Base-by-base conservation (phyloP, 805 yeast species). In the Blastobotrys chiropterorum region DNA sequence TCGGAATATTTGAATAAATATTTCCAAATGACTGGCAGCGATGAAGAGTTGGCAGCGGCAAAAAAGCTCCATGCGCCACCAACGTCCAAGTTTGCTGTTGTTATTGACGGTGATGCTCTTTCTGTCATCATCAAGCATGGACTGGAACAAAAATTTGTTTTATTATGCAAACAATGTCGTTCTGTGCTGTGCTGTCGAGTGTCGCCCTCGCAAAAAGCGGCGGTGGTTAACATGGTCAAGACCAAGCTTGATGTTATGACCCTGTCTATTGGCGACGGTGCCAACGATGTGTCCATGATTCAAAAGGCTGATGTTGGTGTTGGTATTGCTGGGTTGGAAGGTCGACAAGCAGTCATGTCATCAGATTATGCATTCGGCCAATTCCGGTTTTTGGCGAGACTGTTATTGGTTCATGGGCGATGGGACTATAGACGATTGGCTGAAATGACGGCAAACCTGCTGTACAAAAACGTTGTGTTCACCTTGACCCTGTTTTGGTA, bases 311-410 rank as follows among this genome's bases (percentile, higher is more conserved):
- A 86, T 64, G 81, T 86, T 34, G 95, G 95, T 52, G 83, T 86
- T 39, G 95, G 95, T 57, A 85, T 86, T 62, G 92, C 90, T 4
- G 95, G 95, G 57, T 87, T 85, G 60, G 95, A 86, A 69, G 95
- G 95, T 54, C 71, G 94, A 49, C 90, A 85, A 62, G 95, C 95
- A 1, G 94, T 83, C 7, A 86, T 86, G 95, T 80, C 89, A 1
- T 81, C 90, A 0, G 95, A 86, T 70, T 86, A 84, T 66, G 92
- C 90, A 2, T 72, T 86, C 61, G 95, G 90, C 2, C 94, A 86
- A 66, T 86, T 86, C 71, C 68, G 88, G 56, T 86, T 73, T 66
- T 68, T 86, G 58, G 74, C 81, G 1, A 68, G 90, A 56, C 71
- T 86, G 56, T 69, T 86, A 46, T 68, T 86, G 48, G 88, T 84